phyloP scores from a whole-genome alignment of 768 basidiomycete species.

The Sistotremastrum suecicum region DNA sequence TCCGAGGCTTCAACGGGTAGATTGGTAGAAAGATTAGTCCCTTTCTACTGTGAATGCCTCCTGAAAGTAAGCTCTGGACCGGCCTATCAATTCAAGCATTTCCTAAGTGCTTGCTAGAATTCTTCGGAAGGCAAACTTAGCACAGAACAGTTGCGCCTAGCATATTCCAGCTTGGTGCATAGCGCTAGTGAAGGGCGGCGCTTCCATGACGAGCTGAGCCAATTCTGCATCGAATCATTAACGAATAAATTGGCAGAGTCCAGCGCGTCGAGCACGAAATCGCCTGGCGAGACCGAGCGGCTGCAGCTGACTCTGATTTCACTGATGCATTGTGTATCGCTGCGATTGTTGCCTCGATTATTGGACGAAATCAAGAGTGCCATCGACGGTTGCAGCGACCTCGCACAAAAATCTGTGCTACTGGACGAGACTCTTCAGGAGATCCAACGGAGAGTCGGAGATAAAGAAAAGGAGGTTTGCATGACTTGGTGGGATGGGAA shows the following conservation, averaged over 20 bases:
- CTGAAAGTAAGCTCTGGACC: conserved; percentile 37
- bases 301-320: conserved; percentile 55
- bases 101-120: conserved; percentile 30
- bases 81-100: not conserved
- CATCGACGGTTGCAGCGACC: conserved; percentile 13
- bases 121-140: conserved; percentile 46
- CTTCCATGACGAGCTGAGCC: conserved; percentile 35
- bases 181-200: conserved; percentile 34
- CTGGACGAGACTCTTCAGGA: conserved; percentile 46
- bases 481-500: conserved; percentile 65
- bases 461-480: conserved; percentile 50
- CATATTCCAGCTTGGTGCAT: conserved; percentile 57
- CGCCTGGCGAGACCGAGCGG: conserved; percentile 28
- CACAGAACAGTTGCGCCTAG: conserved; percentile 53
- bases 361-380: conserved; percentile 32
- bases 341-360: conserved; percentile 37
- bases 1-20: conserved; percentile 7
- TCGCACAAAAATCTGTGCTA: conserved; percentile 26
- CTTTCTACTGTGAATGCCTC: conserved; percentile 60
- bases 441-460: conserved; percentile 49
- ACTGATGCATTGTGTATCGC: conserved; percentile 46
- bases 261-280: conserved; percentile 2
- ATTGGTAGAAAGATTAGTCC: conserved; percentile 46
- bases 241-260: conserved; percentile 21
- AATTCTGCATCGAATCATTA: conserved; percentile 51